Percentiles rank a stretch among this genome's conserved stretches.
phyloP scores from a whole-genome alignment of 2,329 filamentous ascomycete species.

The Fusarium torreyae region DNA sequence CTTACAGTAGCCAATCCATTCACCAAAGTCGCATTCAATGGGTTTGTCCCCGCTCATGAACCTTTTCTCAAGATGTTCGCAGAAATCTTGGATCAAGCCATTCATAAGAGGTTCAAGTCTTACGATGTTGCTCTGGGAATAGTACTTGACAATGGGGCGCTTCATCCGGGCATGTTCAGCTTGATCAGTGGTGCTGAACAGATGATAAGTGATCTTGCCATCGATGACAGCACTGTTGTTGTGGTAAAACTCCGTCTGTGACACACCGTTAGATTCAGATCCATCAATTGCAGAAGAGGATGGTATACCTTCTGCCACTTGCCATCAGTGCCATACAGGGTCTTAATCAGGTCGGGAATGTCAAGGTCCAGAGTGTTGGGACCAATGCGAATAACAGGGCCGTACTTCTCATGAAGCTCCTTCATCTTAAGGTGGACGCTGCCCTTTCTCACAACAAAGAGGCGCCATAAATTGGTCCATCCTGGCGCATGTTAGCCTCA shows the following conservation, averaged over 20 bases:
- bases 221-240: constrained; percentile 45
- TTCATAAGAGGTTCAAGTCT: constrained; percentile 49
- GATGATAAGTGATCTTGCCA: constrained; percentile 46
- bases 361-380: constrained; percentile 58
- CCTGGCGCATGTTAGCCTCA: constrained; percentile 10
- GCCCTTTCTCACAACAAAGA: constrained; percentile 51
- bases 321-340: constrained; percentile 54
- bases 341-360: constrained; percentile 55
- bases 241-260: constrained; percentile 42
- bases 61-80: constrained; percentile 28
- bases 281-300: not conserved
- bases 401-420: constrained; percentile 57
- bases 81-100: constrained; percentile 48
- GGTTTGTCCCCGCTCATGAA: constrained; percentile 23
- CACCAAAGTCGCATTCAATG: constrained; percentile 27
- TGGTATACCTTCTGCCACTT: constrained; percentile 52
- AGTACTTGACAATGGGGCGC: constrained; percentile 51
- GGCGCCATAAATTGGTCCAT: constrained; percentile 56
- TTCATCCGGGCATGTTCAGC: constrained; percentile 43
- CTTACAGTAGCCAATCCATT: constrained; percentile 37
- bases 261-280: too few species aligned
- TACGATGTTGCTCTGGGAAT: constrained; percentile 42
- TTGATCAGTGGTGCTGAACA: constrained; percentile 46
- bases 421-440: constrained; percentile 51
- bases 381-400: constrained; percentile 58